Base-by-base conservation (phyloP, 352 stramenopile species). In the Globisporangium echinulatum region DNA sequence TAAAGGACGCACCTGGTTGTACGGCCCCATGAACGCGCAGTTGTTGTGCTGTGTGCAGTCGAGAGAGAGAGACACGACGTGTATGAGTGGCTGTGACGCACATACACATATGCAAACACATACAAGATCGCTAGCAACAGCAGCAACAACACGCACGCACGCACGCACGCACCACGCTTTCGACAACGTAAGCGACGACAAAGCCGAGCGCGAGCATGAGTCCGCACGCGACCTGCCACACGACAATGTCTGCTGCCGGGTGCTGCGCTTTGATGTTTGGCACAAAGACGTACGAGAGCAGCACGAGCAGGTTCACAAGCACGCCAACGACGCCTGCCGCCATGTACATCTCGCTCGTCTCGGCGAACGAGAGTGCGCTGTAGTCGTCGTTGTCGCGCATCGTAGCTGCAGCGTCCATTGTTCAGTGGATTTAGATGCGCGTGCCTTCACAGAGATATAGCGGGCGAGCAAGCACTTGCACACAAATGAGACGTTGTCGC, bases 181-280 rank as follows among this genome's bases (percentile, higher is more conserved):
- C 64, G 47, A 72, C 62, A 37, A 75, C 68, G 59, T 87, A 91
- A 37, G 75, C 65, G 36, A 76, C 63, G 25, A 94, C 59, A 50
- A 87, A 86, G 36, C 85, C 82, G 10, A 75, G 46, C 25, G 71
- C 79, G 48, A 70, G 65, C 66, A 94, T 75, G 53, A 90, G 66
- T 0, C 75, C 79, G 50, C 79, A 89, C 47, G 72, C 63, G 33
- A 82, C 82, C 44, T 94, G 85, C 82, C 82, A 94, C 59, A 87
- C 65, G n/a, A 94, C 77, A 59, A 94, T 70, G 43, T 82, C 60
- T 2, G 81, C 85, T 10, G 80, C 82, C 33, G 85, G 85, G 59
- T 94, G 85, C 53, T 94, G 85, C 58, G 78, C 77, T 49, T 85
- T 84, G 68, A 94, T 84, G 58, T 76, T 87, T 13, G 85, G 81